phyloP scores from a whole-genome alignment of 2,329 filamentous ascomycete genomes.

The Pseudogymnoascus sp. region DNA sequence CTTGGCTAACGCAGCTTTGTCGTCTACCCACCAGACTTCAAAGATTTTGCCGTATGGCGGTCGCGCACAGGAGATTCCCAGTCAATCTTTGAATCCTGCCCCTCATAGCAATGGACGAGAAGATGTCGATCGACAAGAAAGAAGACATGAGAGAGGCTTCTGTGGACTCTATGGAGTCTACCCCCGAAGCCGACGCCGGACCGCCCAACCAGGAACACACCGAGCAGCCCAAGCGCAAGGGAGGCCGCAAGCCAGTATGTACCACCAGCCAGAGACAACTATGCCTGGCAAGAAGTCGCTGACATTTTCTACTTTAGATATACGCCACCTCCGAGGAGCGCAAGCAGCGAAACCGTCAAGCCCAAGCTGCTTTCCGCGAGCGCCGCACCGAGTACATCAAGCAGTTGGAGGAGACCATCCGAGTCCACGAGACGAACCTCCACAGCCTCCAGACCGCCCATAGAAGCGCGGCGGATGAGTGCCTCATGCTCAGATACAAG shows the following conservation, averaged over 20 bases:
- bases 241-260: slow-evolving; percentile 90
- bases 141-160: slow-evolving; percentile 49
- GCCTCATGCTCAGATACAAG: slow-evolving; percentile 96
- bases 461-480: slow-evolving; percentile 89
- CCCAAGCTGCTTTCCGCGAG: slow-evolving; percentile 94
- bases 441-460: slow-evolving; percentile 91
- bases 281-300: slow-evolving; percentile 13
- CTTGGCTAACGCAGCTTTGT: not conserved
- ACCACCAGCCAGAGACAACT: slow-evolving; percentile 13
- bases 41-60: not conserved
- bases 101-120: slow-evolving; percentile 46
- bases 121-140: slow-evolving; percentile 59
- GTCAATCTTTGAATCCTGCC: not conserved
- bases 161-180: slow-evolving; percentile 53
- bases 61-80: not conserved
- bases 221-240: slow-evolving; percentile 82
- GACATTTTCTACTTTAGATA: slow-evolving; percentile 50
- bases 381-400: slow-evolving; percentile 98
- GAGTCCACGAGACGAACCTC: slow-evolving; percentile 89
- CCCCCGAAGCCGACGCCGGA: slow-evolving; percentile 46
- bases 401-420: slow-evolving; percentile 94
- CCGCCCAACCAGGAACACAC: slow-evolving; percentile 38
- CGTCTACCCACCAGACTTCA: not conserved
- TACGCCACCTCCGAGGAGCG: slow-evolving; percentile 98
- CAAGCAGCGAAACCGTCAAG: slow-evolving; percentile 94